Evolutionary conservation across 352 stramenopile genomes (phyloP).

Genomic region (Aphanomyces euteiches): DNA sequence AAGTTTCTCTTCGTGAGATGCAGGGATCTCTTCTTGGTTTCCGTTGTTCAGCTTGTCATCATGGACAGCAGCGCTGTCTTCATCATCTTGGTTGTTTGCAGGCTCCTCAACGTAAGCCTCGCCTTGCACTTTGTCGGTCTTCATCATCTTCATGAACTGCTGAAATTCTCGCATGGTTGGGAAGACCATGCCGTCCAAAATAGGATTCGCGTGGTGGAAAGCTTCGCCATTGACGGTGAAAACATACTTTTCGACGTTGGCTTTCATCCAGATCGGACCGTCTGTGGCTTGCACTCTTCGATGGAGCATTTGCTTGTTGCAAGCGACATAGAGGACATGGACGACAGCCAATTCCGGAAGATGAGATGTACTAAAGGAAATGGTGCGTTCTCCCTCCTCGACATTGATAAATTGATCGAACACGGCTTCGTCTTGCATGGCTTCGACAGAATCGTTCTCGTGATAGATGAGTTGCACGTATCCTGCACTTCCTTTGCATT

Average conservation of each 20-base stretch:
- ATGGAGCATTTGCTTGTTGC: constrained; percentile 31
- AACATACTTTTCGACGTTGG: constrained; percentile 29
- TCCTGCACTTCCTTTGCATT: constrained; percentile 19
- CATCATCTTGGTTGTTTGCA: constrained; percentile 14
- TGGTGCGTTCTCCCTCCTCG: constrained; percentile 20
- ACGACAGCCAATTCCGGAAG: constrained; percentile 20
- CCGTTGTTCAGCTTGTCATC: neutral
- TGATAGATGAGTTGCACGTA: constrained; percentile 30
- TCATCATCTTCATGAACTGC: constrained; percentile 32
- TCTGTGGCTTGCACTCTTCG: constrained; percentile 16
- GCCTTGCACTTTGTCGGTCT: constrained; percentile 23
- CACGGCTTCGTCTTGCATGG: constrained; percentile 20
- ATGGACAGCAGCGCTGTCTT: neutral
- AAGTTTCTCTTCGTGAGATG: neutral
- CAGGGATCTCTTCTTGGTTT: neutral
- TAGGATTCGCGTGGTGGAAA: constrained; percentile 28
- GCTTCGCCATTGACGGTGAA: constrained; percentile 29
- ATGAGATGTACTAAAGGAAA: constrained; percentile 27
- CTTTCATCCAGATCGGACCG: constrained; percentile 20
- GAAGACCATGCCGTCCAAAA: constrained; percentile 29
- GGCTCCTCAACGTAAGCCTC: constrained; percentile 12
- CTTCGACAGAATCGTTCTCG: constrained; percentile 23
- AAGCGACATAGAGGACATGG: constrained; percentile 26
- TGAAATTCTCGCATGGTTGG: constrained; percentile 30
- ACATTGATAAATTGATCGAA: constrained; percentile 30